Conservation (phyloP, 2,329 filamentous ascomycete genomes). For the Penicillium aurantiogriseum region DNA sequence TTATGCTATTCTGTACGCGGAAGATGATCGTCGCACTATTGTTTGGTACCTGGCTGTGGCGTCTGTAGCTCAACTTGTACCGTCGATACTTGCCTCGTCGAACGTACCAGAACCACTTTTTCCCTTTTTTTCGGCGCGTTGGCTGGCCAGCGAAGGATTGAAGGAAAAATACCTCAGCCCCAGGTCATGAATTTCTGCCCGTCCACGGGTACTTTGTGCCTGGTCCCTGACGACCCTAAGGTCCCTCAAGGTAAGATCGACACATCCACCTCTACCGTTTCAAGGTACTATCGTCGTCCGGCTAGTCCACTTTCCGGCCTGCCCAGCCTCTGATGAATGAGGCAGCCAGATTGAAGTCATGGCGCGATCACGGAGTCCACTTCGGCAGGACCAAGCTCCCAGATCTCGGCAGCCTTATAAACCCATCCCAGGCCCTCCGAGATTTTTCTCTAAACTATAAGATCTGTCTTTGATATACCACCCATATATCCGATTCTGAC, state of each 20-base stretch:
- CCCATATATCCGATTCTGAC: background rate
- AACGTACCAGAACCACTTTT: conserved; percentile 3
- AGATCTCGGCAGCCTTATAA: conserved; percentile 15
- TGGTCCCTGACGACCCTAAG: conserved; percentile 1
- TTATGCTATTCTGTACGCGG: conserved; percentile 9
- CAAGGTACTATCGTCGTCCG: background rate
- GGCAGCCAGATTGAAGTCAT: conserved; percentile 15
- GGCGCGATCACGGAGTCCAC: conserved; percentile 18
- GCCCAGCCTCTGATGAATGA: conserved; percentile 4
- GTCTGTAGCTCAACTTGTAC: conserved; percentile 10
- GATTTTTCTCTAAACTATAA: background rate
- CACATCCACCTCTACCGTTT: background rate
- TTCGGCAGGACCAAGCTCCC: conserved; percentile 5
- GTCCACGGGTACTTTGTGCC: background rate
- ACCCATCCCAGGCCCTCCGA: conserved; percentile 2
- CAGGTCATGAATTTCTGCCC: background rate
- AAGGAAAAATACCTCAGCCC: conserved; percentile 10
- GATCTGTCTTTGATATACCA: conserved; percentile 3
- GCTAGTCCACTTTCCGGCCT: background rate
- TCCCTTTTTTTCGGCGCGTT: background rate
- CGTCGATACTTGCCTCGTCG: conserved; percentile 17
- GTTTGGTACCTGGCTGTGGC: conserved; percentile 10
- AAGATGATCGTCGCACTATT: conserved; percentile 18
- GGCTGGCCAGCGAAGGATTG: conserved; percentile 7
- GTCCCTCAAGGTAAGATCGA: conserved; percentile 13